Conservation (phyloP, 257 asterid genomes). For the Eucommia ulmoides region DNA sequence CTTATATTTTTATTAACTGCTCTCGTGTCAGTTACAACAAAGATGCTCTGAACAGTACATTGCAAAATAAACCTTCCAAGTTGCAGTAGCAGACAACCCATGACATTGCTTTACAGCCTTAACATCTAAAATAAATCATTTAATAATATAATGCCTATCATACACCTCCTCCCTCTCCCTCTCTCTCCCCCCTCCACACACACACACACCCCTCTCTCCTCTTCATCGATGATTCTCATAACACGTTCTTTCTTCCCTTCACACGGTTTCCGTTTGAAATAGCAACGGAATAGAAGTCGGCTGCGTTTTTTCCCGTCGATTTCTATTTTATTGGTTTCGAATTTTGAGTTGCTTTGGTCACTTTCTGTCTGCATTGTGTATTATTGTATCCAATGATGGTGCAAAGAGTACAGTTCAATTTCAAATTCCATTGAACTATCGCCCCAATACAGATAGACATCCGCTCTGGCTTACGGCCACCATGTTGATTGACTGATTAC, state of each 20-base stretch:
- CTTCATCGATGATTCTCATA: not conserved
- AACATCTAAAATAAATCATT: not conserved
- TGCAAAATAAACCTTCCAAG: conserved; percentile 13
- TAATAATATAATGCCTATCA: too few relatives aligned
- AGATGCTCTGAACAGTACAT: not conserved
- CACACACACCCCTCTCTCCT: too few relatives aligned
- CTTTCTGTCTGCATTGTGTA: conserved; percentile 41
- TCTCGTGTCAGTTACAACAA: not conserved
- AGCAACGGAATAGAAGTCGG: not conserved
- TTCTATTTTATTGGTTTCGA: not conserved
- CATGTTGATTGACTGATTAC: too few relatives aligned
- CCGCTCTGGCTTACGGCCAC: too few relatives aligned
- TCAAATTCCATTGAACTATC: not conserved
- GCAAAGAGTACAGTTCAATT: not conserved
- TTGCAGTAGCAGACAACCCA: conserved; percentile 35
- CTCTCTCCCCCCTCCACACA: not conserved
- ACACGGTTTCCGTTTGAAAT: not conserved
- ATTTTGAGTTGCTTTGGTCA: conserved; percentile 7
- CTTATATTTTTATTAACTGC: too few relatives aligned
- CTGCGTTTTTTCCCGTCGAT: not conserved
- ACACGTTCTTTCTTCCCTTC: not conserved
- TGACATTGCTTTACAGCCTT: conserved; percentile 35
- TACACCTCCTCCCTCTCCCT: not conserved
- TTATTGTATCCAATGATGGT: conserved; percentile 10
- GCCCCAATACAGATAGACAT: too few relatives aligned